Evolutionary conservation across 306 rosid species (phyloP), one percentile per base, ranked within the genome.

Genomic region (Pterocarpus macrocarpus): DNA sequence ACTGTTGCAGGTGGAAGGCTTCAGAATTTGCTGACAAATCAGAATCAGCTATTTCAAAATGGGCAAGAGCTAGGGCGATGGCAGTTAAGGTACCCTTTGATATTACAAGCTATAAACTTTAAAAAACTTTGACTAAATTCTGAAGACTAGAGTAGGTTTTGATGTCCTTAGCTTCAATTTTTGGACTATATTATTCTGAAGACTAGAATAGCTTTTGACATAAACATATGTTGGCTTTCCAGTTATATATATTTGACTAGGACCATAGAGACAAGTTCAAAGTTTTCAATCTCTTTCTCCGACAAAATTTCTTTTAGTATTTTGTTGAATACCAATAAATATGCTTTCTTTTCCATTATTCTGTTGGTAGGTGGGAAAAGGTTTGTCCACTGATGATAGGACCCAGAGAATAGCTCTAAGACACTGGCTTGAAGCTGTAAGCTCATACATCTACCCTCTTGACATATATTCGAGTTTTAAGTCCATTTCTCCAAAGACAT

Each of bases 381-480:
- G 95, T 5, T 83, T 92, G 83, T 91, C 94, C 58, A 92, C 90
- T 87, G 86, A 88, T 83, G 97, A 90, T 43, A 92, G 82, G 83
- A 90, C 94, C 0, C 94, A 90, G 78, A 89, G 87, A 75, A 89
- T 94, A 71, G 94, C 95, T 55, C 81, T 88, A 44, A 85, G 92
- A 71, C 97, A 94, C 73, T 94, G 97, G 97, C 98, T 94, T 81
- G 97, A 94, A 85, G 97, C 98, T 62, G 98, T 94, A 89, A 91
- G 95, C 47, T 69, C 72, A 47, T 43, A 32, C 7, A 0, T 74
- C 57, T 53, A 64, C 30, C 47, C 47, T 72, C 44, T 76, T 74
- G 64, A 77, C 50, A 43, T 49, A 15, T 14, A 41, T 43, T 5
- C 72, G 66, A 34, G 5, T 55, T 65, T 69, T 36, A 64, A 64